A percentile compares a stretch with the other conserved stretches of the same genome.
Evolutionary conservation across 2,329 filamentous ascomycete genomes (phyloP).

Genomic region (Thielaviopsis populi): DNA sequence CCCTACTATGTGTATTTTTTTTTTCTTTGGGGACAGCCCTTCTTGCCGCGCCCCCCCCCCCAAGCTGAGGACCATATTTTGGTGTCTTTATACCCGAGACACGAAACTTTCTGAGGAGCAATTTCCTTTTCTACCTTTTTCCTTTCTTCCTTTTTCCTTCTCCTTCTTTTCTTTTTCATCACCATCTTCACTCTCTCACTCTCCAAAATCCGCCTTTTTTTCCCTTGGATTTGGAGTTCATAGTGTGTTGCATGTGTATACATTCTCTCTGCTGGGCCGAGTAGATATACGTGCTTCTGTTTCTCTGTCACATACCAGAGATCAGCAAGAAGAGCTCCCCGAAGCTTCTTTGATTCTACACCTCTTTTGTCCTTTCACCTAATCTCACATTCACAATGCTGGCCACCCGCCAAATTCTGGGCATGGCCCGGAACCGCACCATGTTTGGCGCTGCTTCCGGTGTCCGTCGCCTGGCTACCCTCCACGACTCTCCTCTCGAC

Average conservation of each 20-base stretch:
- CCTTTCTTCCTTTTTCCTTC: slow-evolving; percentile 5
- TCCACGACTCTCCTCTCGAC: slow-evolving; percentile 72
- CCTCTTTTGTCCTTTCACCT: not conserved
- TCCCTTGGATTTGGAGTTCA: slow-evolving; percentile 1
- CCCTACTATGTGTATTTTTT: slow-evolving; percentile 4
- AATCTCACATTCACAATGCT: slow-evolving; percentile 35
- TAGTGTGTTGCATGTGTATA: slow-evolving; percentile 13
- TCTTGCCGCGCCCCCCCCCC: slow-evolving; percentile 1
- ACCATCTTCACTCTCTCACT: slow-evolving; percentile 5
- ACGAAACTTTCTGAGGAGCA: not conserved
- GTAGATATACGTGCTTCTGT: slow-evolving; percentile 4
- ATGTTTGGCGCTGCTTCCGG: slow-evolving; percentile 41
- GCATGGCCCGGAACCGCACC: slow-evolving; percentile 48
- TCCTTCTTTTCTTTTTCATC: slow-evolving; percentile 3
- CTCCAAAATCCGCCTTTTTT: slow-evolving; percentile 6
- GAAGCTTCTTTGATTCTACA: not conserved
- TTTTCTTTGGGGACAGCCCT: not conserved
- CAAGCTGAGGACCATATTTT: not conserved
- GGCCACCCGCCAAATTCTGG: slow-evolving; percentile 56
- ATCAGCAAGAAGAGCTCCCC: slow-evolving; percentile 9
- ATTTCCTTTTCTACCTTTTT: not conserved
- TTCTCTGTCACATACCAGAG: slow-evolving; percentile 7
- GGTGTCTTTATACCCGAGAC: not conserved
- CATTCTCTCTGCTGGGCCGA: slow-evolving; percentile 15
- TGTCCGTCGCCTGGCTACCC: slow-evolving; percentile 65